Conservation (phyloP, 2,329 filamentous ascomycete species). For the Metarhizium guizhouense region DNA sequence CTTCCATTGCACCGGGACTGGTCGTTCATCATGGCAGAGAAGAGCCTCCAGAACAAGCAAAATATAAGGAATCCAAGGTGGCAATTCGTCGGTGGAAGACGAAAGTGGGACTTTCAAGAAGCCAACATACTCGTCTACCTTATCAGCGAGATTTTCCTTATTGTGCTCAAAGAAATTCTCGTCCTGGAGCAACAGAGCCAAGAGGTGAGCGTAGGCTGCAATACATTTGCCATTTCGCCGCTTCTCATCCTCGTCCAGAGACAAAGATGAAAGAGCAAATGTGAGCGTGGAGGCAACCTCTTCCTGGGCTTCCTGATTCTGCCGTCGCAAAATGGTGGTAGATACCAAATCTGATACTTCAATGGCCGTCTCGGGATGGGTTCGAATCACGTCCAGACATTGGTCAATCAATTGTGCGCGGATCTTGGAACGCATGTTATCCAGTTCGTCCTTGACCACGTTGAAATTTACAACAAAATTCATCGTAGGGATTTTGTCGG, state of each 20-base stretch:
- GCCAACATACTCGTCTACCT: conserved; percentile 63
- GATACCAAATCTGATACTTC: conserved; percentile 83
- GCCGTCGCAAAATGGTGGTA: conserved; percentile 55
- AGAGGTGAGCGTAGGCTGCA: conserved; percentile 82
- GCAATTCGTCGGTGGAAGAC: conserved; percentile 65
- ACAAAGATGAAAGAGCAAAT: conserved; percentile 68
- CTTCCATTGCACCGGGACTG: conserved; percentile 64
- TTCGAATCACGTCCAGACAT: conserved; percentile 81
- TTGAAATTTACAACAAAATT: conserved; percentile 12
- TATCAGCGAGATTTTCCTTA: conserved; percentile 64
- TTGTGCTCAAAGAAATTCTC: conserved; percentile 71
- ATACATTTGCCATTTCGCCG: conserved; percentile 58
- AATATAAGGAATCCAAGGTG: conserved; percentile 87
- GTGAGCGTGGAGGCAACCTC: conserved; percentile 79
- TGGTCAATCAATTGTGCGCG: conserved; percentile 76
- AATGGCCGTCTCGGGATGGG: conserved; percentile 80
- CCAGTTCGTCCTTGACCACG: conserved; percentile 63
- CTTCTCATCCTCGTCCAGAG: conserved; percentile 50
- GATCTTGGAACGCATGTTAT: conserved; percentile 63
- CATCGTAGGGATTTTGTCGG: conserved; percentile 9
- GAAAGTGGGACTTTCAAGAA: conserved; percentile 68
- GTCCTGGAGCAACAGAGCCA: conserved; percentile 82
- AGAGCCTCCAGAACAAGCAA: conserved; percentile 84
- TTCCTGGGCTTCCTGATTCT: conserved; percentile 46
- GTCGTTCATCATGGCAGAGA: conserved; percentile 81